Evolutionary conservation across 2,329 filamentous ascomycete genomes (phyloP).

Genomic region (Pyrenophora graminea): DNA sequence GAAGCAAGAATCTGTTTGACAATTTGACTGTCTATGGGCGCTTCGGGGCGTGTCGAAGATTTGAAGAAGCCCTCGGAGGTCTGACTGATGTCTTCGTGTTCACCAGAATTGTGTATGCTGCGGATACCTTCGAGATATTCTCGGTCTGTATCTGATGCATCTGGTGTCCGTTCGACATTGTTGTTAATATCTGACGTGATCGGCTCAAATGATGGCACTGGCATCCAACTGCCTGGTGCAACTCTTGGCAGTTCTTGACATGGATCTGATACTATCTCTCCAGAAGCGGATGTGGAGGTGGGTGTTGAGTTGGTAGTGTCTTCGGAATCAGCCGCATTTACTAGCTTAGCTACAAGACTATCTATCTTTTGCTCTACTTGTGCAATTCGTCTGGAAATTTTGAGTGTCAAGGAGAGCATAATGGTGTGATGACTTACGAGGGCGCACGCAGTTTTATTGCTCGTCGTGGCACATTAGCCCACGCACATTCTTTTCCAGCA

Average conservation of each 20-base stretch:
- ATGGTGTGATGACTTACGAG: conserved; percentile 31
- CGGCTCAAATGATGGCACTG: conserved; percentile 29
- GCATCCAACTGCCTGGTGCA: conserved; percentile 36
- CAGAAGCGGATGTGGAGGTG: not conserved
- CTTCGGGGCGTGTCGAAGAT: conserved; percentile 23
- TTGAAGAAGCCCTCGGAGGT: conserved; percentile 22
- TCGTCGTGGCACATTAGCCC: conserved; percentile 39
- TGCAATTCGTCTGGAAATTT: conserved; percentile 33
- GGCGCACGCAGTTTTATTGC: conserved; percentile 35
- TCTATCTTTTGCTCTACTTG: conserved; percentile 45
- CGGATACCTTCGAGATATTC: conserved; percentile 34
- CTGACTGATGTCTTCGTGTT: conserved; percentile 15
- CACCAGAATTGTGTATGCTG: conserved; percentile 31
- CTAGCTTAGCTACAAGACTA: conserved; percentile 39
- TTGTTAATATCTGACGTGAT: conserved; percentile 7
- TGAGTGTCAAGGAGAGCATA: not conserved
- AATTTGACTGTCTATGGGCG: conserved; percentile 26
- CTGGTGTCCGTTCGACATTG: conserved; percentile 5
- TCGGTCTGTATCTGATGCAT: conserved; percentile 23
- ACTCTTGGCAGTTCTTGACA: conserved; percentile 6
- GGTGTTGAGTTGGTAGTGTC: not conserved
- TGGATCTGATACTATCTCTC: not conserved
- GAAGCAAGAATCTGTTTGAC: conserved; percentile 25
- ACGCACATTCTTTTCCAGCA: conserved; percentile 35
- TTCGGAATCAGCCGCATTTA: conserved; percentile 15